Percentiles rank a stretch among this genome's conserved stretches.
Evolutionary conservation across 2,329 filamentous ascomycete species (phyloP).

Genomic region (Graphiopsis chlorocephala): DNA sequence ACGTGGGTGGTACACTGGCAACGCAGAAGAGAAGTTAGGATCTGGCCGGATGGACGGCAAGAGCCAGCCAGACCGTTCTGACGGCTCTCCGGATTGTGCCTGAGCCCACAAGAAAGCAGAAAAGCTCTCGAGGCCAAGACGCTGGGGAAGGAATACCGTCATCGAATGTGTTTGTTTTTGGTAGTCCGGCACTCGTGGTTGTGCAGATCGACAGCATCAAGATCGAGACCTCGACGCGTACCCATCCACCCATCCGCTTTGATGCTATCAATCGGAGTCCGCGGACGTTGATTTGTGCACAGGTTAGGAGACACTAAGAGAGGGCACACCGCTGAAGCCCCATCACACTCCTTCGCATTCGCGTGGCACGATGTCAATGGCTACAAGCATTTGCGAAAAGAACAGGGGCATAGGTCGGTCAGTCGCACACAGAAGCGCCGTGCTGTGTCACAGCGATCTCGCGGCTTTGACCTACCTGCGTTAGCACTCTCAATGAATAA

Average conservation of each 20-base stretch:
- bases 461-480: neutral
- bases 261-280: neutral
- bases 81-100: slow-evolving; percentile 1
- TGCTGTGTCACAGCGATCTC: neutral
- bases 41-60: slow-evolving; percentile 8
- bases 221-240: neutral
- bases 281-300: neutral
- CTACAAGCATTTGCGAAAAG: neutral
- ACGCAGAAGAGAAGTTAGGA: slow-evolving; percentile 5
- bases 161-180: slow-evolving; percentile 1
- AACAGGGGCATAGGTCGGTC: neutral
- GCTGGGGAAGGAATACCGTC: neutral
- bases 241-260: neutral
- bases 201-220: neutral
- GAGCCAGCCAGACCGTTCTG: neutral
- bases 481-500: neutral
- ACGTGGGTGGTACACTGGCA: slow-evolving; percentile 9
- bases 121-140: neutral
- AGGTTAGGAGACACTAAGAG: too few species aligned
- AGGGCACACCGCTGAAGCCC: too few species aligned
- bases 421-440: neutral
- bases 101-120: neutral
- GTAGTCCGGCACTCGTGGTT: neutral
- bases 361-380: neutral
- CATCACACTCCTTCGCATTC: neutral